A percentile compares a stretch with the other conserved stretches of the same genome.
These are phyloP conservation scores for Zygosaccharomyces kombuchaensis DNA, from an alignment of 805 yeast species.

Conservation along the genomic window DNA sequence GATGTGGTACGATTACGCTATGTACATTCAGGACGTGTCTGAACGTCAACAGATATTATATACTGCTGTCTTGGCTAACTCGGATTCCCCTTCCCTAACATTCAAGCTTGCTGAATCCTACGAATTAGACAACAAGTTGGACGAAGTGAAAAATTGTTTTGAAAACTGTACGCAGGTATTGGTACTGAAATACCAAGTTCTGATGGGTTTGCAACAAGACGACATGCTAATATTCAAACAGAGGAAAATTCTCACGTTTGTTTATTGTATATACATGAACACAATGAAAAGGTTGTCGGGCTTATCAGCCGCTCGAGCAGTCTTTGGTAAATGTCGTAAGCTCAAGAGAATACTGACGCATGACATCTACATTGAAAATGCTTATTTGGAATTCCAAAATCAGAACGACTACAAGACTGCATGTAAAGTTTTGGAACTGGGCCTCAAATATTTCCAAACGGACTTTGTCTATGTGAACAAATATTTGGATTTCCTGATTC, in stretches of 20 bases:
- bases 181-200: constrained; percentile 35
- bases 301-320: constrained; percentile 63
- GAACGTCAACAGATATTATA: constrained; percentile 38
- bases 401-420: constrained; percentile 67
- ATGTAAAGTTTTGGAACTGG: constrained; percentile 70
- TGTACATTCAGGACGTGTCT: constrained; percentile 27
- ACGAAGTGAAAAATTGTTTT: constrained; percentile 48
- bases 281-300: constrained; percentile 65
- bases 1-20: constrained; percentile 39
- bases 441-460: constrained; percentile 51
- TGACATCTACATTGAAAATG: constrained; percentile 77
- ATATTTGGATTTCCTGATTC: constrained; percentile 69
- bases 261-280: constrained; percentile 67
- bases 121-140: constrained; percentile 53
- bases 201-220: constrained; percentile 12
- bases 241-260: constrained; percentile 47
- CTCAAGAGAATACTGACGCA: constrained; percentile 53
- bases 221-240: constrained; percentile 11
- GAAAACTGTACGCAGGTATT: constrained; percentile 48
- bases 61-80: constrained; percentile 60
- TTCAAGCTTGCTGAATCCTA: constrained; percentile 64
- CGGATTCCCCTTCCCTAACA: constrained; percentile 61
- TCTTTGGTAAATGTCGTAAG: constrained; percentile 68
- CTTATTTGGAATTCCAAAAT: constrained; percentile 68
- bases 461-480: constrained; percentile 60